Evolutionary conservation across 2,329 filamentous ascomycete species (phyloP), one percentile per base, ranked within the genome.

Genomic region (Arthrobotrys sinensis): DNA sequence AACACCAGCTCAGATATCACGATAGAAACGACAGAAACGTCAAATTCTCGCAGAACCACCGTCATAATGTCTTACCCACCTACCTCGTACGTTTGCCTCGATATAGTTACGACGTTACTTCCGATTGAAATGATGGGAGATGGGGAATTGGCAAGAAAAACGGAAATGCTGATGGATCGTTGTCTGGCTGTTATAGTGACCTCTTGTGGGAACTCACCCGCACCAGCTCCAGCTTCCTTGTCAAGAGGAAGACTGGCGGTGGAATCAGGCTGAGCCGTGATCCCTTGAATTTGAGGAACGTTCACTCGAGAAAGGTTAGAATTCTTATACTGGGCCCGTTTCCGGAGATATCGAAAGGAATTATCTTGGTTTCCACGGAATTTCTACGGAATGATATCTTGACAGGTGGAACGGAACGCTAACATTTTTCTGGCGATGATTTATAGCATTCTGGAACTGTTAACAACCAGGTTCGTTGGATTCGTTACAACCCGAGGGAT

Each of bases 181-280:
- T 43, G 12, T 48, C 21, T 24, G 50, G 40, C 14, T 24, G 55
- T 55, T 63, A 63, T 65, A 79, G 76, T 65, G 76, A 79, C n/a
- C 76, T 79, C 32, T 65, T 79, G 64, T 75, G 43, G 62, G 34
- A 68, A 70, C 52, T 76, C 80, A 78, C 84, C 97, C 94, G 94
- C 87, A 87, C 87, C 88, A 91, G 93, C 88, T 97, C 96, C 88
- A 87, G 93, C 85, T 97, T 88, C 90, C 91, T 97, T 85, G 92
- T 95, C 86, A 97, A 97, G 92, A 92, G 93, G 88, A 91, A 90
- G 85, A 87, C 87, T 83, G 88, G 88, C 84, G 94, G 93, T 85
- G 92, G 93, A 86, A 88, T 92, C 83, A 92, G 93, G 87, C 93
- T 98, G 90, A 97, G 95, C 83, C 91, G 93, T 83, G 95, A 98